Conservation (phyloP, 1,139 yeast genomes). For the Hansenula lynferdii region DNA sequence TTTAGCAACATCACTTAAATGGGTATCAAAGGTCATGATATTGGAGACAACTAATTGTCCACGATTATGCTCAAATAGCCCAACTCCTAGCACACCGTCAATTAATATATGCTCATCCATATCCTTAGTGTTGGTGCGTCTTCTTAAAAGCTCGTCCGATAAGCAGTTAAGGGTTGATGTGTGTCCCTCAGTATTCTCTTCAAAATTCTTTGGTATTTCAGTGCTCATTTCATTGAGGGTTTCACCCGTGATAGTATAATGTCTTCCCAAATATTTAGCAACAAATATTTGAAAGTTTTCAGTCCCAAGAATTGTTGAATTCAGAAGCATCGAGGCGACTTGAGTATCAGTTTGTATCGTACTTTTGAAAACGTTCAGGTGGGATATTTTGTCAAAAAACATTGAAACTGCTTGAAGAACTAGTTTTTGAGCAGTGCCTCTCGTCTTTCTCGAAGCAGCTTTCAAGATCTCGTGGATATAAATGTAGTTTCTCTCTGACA, state of each 20-base stretch:
- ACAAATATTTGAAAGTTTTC: constrained; percentile 29
- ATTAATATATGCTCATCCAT: constrained; percentile 9
- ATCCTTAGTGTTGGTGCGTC: neutral
- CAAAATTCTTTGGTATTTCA: constrained; percentile 9
- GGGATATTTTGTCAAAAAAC: constrained; percentile 9
- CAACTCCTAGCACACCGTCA: constrained; percentile 14
- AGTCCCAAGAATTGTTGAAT: neutral
- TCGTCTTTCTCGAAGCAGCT: constrained; percentile 3
- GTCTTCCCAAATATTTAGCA: constrained; percentile 38
- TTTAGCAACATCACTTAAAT: constrained; percentile 4
- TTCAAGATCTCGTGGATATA: constrained; percentile 5
- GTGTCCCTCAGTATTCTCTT: constrained; percentile 11
- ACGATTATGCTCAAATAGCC: constrained; percentile 7
- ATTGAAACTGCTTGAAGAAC: no score
- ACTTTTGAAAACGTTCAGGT: constrained; percentile 3
- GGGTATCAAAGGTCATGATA: constrained; percentile 6
- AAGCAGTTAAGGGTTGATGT: constrained; percentile 20
- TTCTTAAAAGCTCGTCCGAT: constrained; percentile 18
- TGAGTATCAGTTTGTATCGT: constrained; percentile 8
- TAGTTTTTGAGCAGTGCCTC: no score
- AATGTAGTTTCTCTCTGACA: constrained; percentile 10
- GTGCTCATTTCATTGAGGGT: constrained; percentile 15
- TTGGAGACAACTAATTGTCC: constrained; percentile 4
- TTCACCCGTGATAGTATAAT: constrained; percentile 29
- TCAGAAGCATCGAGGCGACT: constrained; percentile 25